A percentile compares a stretch with the other conserved stretches of the same genome.
These are phyloP conservation scores for Teratosphaeria nubilosa DNA, from an alignment of 2,329 filamentous ascomycete species.

Conservation along the genomic window DNA sequence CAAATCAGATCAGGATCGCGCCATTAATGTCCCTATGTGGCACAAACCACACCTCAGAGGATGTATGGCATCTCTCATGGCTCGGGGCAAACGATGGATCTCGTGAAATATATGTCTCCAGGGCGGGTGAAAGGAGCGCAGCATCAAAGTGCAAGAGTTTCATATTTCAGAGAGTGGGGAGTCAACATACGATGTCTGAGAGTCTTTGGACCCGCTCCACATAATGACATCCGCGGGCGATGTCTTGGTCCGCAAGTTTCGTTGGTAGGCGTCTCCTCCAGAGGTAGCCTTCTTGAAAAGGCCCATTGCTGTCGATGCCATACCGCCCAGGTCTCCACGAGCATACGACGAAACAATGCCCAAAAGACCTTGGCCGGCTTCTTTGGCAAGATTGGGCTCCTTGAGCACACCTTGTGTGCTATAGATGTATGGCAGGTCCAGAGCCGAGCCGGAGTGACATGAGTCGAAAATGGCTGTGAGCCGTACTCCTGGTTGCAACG, in stretches of 20 bases:
- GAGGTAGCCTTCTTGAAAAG: slow-evolving; percentile 80
- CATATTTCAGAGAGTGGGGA: slow-evolving; percentile 14
- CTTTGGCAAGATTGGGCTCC: slow-evolving; percentile 71
- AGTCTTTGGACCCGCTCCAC: slow-evolving; percentile 95
- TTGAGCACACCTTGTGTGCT: slow-evolving; percentile 71
- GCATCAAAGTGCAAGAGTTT: slow-evolving; percentile 29
- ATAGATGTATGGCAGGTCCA: slow-evolving; percentile 72
- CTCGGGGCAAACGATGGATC: neutral
- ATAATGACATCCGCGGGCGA: slow-evolving; percentile 92
- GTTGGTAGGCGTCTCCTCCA: slow-evolving; percentile 69
- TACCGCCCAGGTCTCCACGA: slow-evolving; percentile 70
- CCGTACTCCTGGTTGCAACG: slow-evolving; percentile 72
- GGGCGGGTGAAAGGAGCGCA: slow-evolving; percentile 38
- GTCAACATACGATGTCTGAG: slow-evolving; percentile 73
- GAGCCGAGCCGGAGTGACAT: slow-evolving; percentile 66
- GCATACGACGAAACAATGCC: slow-evolving; percentile 53
- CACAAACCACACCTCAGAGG: neutral
- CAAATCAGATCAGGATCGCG: slow-evolving; percentile 12
- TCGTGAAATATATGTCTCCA: neutral
- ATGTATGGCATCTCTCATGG: neutral
- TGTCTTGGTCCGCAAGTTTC: slow-evolving; percentile 79
- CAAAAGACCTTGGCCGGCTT: slow-evolving; percentile 63
- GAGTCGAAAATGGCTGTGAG: slow-evolving; percentile 74
- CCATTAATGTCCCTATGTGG: slow-evolving; percentile 13
- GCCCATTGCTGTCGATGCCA: slow-evolving; percentile 68